A percentile compares a stretch with the other conserved stretches of the same genome.
Evolutionary conservation across 208 protist genomes (phyloP).

Genomic region (Leishmania amazonensis): DNA sequence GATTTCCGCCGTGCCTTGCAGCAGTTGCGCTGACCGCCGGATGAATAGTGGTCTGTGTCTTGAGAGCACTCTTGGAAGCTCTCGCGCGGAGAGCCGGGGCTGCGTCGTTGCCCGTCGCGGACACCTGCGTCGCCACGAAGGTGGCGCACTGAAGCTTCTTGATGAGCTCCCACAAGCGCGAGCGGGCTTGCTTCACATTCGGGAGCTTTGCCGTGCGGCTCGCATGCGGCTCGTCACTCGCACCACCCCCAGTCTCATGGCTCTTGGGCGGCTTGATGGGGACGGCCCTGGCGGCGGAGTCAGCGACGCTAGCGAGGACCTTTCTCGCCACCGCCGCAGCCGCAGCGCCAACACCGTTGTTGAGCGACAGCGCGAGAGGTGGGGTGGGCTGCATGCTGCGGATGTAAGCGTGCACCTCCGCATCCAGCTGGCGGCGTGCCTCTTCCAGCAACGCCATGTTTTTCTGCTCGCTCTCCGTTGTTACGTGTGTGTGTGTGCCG

Average conservation of each 20-base stretch:
- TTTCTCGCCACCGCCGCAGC: not conserved
- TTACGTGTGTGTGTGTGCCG: not conserved
- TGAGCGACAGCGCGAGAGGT: slow-evolving; percentile 27
- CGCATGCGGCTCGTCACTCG: not conserved
- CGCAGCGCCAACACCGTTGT: slow-evolving; percentile 34
- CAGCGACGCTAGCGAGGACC: not conserved
- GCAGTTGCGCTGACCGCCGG: not conserved
- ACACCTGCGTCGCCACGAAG: slow-evolving; percentile 15
- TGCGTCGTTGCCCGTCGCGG: not conserved
- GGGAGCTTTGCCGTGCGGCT: not conserved
- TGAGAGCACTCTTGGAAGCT: not conserved
- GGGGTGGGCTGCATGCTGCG: slow-evolving; percentile 27
- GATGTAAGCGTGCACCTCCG: slow-evolving; percentile 20
- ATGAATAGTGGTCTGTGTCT: not conserved
- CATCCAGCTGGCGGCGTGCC: slow-evolving; percentile 26
- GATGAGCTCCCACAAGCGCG: slow-evolving; percentile 11
- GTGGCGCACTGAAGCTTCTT: slow-evolving; percentile 28
- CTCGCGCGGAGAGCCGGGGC: not conserved
- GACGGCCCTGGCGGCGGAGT: not conserved
- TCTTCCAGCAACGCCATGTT: slow-evolving; percentile 30
- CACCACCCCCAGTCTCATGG: not conserved
- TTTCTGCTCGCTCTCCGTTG: not conserved
- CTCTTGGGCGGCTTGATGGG: slow-evolving; percentile 1
- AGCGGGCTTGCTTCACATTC: slow-evolving; percentile 20
- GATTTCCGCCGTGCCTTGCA: not conserved